phyloP scores from a whole-genome alignment of 257 asterid species.

The Asclepias syriaca region DNA sequence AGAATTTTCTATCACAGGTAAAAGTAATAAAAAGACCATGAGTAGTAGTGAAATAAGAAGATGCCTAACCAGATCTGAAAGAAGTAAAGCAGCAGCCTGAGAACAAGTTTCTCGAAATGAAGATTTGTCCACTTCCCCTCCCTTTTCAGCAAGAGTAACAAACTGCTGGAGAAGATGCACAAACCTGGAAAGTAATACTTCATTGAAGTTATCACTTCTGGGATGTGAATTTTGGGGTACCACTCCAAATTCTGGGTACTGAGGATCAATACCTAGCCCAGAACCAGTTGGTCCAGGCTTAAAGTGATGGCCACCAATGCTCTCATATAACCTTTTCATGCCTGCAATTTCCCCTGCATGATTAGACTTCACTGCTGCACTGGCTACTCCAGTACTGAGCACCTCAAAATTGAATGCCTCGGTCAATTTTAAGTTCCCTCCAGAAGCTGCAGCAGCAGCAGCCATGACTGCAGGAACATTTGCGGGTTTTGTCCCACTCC shows the following conservation, averaged over 20 bases:
- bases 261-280: constrained; percentile 52
- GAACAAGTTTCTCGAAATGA: constrained; percentile 87
- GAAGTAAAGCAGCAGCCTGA: constrained; percentile 98
- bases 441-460: constrained; percentile 99
- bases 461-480: constrained; percentile 75
- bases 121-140: constrained; percentile 81
- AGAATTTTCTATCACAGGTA: constrained; percentile 4
- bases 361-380: constrained; percentile 94
- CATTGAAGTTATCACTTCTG: constrained; percentile 63
- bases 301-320: constrained; percentile 61
- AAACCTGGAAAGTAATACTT: constrained; percentile 63
- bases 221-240: constrained; percentile 40
- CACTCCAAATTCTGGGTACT: constrained; percentile 32
- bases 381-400: constrained; percentile 90
- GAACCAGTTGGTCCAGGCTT: constrained; percentile 25
- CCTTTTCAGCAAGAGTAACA: constrained; percentile 82
- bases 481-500: constrained; percentile 90
- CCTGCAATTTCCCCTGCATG: constrained; percentile 99
- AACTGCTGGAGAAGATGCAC: constrained; percentile 82
- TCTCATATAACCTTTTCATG: constrained; percentile 91
- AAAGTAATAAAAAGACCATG: constrained; percentile 16
- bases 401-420: constrained; percentile 97
- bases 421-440: constrained; percentile 80
- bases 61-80: constrained; percentile 65
- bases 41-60: constrained; percentile 5